Base-by-base conservation (phyloP, 495 filamentous ascomycete genomes). In the Penicillium herquei region DNA sequence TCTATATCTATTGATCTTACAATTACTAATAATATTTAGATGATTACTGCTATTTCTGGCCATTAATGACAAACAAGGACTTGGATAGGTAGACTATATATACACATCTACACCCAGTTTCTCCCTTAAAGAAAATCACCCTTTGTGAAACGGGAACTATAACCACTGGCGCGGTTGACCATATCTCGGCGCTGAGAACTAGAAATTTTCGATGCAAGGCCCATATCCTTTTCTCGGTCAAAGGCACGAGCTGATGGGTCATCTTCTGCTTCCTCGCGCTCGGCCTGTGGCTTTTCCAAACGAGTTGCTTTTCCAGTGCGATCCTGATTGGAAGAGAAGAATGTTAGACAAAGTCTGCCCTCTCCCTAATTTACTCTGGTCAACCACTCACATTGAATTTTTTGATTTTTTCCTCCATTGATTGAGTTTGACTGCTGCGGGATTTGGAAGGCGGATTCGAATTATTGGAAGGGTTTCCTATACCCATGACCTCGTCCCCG, bases 161-260 rank as follows among this genome's bases (percentile, higher is more conserved):
- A 97, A 62, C 91, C 87, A 35, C 86, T 82, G 9, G 93, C 90
- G 61, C 84, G 84, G 43, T 84, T 87, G 44, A 98, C 57, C 80
- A 98, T 74, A 65, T 97, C 88, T 55, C 80, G 85, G 57, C 86
- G 85, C 78, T 96, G 84, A 16, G 81, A 72, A 62, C 85, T 71
- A n/a, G 85, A 86, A 39, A 97, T 81, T 66, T 83, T 85, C 3
- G 84, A 82, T 10, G 87, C 86, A 9, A 87, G 76, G 44, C 82
- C 87, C 80, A 98, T 94, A 71, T 98, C 94, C 78, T 97, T 98
- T 73, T 98, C 92, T 43, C 83, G 78, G 73, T 97, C 91, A 76
- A 97, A 98, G 8, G 84, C 87, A 56, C 94, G 78, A 69, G 84
- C 84, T 64, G 89, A 95, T 18, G 94, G 94, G 68, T 98, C 92